phyloP scores from a whole-genome alignment of 2,329 filamentous ascomycete species.

The Sporothrix globosa region DNA sequence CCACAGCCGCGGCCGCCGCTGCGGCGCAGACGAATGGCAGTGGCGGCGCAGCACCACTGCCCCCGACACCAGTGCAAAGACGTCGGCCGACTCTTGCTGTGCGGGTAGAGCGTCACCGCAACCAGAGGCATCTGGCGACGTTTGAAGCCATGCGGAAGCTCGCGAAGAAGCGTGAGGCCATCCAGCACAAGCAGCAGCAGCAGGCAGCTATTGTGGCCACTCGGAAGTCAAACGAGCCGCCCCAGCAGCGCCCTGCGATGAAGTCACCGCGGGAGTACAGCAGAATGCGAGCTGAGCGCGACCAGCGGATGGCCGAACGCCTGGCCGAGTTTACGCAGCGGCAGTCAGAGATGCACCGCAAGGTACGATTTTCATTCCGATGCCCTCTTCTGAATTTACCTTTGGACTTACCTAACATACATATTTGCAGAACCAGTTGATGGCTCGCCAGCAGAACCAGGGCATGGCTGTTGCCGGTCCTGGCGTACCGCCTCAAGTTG shows the following conservation, averaged over 20 bases:
- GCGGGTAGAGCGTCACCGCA: slow-evolving; percentile 82
- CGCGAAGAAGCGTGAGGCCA: slow-evolving; percentile 89
- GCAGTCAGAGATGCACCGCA: slow-evolving; percentile 63
- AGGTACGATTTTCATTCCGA: slow-evolving; percentile 48
- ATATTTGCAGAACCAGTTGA: slow-evolving; percentile 37
- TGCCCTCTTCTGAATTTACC: neutral
- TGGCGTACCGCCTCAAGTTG: slow-evolving; percentile 46
- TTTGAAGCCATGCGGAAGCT: slow-evolving; percentile 95
- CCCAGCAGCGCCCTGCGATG: slow-evolving; percentile 53
- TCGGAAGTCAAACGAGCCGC: slow-evolving; percentile 75
- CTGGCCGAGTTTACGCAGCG: slow-evolving; percentile 61
- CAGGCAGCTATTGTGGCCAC: slow-evolving; percentile 73
- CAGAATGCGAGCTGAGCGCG: slow-evolving; percentile 82
- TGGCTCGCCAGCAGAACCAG: slow-evolving; percentile 36
- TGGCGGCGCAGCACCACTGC: slow-evolving; percentile 2
- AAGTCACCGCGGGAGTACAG: slow-evolving; percentile 93
- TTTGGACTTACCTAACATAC: slow-evolving; percentile 22
- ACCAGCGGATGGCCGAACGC: slow-evolving; percentile 67
- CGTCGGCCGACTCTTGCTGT: slow-evolving; percentile 77
- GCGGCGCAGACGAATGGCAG: slow-evolving; percentile 41
- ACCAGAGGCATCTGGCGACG: slow-evolving; percentile 82
- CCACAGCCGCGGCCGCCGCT: slow-evolving; percentile 42
- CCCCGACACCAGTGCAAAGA: slow-evolving; percentile 55
- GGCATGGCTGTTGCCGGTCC: slow-evolving; percentile 36
- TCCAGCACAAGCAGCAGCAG: slow-evolving; percentile 85